Conservation (phyloP, 176 grass and related monocot species). For the Avena eriantha region DNA sequence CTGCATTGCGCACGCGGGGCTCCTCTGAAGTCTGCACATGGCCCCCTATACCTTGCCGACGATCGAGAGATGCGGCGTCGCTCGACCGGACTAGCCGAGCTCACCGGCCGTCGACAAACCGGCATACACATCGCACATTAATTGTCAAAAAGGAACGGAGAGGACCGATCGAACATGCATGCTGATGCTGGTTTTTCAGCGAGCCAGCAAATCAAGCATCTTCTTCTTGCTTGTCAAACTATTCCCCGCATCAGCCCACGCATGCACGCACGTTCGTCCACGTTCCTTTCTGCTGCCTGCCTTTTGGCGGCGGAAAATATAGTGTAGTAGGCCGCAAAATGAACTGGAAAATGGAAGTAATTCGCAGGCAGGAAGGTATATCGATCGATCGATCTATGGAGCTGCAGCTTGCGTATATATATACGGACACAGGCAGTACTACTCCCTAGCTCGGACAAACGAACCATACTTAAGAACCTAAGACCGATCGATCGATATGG, state of each 20-base stretch:
- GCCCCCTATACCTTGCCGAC: too few relatives aligned
- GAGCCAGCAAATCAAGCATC: background rate
- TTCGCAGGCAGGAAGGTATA: background rate
- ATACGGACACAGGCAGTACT: background rate
- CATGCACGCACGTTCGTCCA: background rate
- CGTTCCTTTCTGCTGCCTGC: background rate
- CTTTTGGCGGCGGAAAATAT: too few relatives aligned
- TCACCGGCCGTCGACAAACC: background rate
- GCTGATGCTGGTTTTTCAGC: background rate
- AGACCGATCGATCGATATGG: background rate
- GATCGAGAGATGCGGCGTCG: too few relatives aligned
- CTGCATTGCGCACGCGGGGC: too few relatives aligned
- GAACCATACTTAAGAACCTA: background rate
- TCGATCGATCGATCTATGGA: background rate
- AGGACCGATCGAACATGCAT: background rate
- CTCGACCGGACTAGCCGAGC: too few relatives aligned
- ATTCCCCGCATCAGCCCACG: background rate
- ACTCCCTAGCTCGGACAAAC: background rate
- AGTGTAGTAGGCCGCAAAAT: too few relatives aligned
- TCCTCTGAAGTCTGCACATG: too few relatives aligned
- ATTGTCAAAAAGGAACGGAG: background rate
- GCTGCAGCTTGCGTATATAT: background rate
- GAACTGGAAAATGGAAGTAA: background rate
- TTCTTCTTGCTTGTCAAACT: background rate
- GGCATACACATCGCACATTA: background rate